Base-by-base conservation (phyloP, 192 early-diverging fungal species). In the Coemansia asiatica region DNA sequence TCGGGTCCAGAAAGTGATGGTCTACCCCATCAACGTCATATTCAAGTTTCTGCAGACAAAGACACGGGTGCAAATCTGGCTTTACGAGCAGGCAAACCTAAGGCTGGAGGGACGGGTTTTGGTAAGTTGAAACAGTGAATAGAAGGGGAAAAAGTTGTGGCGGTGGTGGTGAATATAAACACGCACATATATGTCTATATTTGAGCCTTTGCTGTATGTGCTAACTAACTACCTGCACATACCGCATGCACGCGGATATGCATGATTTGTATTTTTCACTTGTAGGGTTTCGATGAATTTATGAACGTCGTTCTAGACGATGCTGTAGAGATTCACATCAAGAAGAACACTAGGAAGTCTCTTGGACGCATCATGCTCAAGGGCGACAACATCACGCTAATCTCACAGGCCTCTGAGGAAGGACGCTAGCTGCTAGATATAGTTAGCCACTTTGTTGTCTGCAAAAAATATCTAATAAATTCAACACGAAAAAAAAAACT, bases 271-370 rank as follows among this genome's bases (percentile, higher is more conserved):
- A n/a, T 33, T 33, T 8, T 33, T 3, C 31, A 6, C 10, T 2
- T 40, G 31, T 82, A 95, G 95, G 96, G 96, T 29, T 96, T 98
- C 74, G 96, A 98, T 75, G 96, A 98, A 74, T 98, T 98, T 76
- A 96, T 98, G 94, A 95, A 92, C 69, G 73, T 98, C 64, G 96
- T 98, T 18, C 81, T 98, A 58, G 96, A 94, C 69, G 85, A 94
- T 22, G 93, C 93, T 25, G 88, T 85, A 56, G 96, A 98, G 78
- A 81, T 95, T 15, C 78, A 91, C 53, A 65, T 80, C 50, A 95
- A 95, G 84, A 92, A 92, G 60, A 85, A 84, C 51, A 89, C 89
- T 19, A 78, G 88, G 63, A 90, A 86, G 64, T 60, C 81, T 22
- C 75, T 98, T 48, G 95, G 90, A 26, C 89, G 95, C 61, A 94